phyloP scores from a whole-genome alignment of 495 filamentous ascomycete genomes.

The Diplogelasinospora grovesii region DNA sequence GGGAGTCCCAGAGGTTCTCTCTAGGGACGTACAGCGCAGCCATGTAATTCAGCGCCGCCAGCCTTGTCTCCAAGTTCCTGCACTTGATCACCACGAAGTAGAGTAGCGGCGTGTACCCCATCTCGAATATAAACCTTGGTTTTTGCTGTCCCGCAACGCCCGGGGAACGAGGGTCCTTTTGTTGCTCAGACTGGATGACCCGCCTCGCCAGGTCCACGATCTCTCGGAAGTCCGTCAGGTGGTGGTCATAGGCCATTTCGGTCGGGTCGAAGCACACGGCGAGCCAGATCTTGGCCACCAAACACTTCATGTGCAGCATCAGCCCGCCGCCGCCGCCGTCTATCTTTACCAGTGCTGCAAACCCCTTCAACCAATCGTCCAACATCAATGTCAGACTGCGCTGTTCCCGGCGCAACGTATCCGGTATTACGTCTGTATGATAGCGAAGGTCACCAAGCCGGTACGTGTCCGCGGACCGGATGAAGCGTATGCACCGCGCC shows the following conservation, averaged over 20 bases:
- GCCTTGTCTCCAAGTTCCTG: conserved; percentile 29
- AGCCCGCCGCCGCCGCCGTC: neutral
- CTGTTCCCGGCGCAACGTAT: neutral
- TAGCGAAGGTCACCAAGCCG: conserved; percentile 13
- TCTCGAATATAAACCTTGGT: conserved; percentile 38
- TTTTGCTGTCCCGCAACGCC: neutral
- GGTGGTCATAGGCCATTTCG: conserved; percentile 24
- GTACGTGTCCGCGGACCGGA: conserved; percentile 21
- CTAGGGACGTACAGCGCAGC: conserved; percentile 8
- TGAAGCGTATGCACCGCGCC: conserved; percentile 17
- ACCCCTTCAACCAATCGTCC: conserved; percentile 18
- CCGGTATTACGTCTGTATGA: conserved; percentile 5
- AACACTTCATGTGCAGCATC: conserved; percentile 17
- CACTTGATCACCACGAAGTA: conserved; percentile 42
- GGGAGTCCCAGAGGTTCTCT: conserved; percentile 27
- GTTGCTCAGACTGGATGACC: conserved; percentile 5
- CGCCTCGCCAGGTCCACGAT: conserved; percentile 13
- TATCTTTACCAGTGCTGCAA: conserved; percentile 12
- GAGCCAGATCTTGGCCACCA: conserved; percentile 17
- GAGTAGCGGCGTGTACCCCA: conserved; percentile 36
- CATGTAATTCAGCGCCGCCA: conserved; percentile 27
- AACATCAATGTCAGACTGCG: conserved; percentile 5
- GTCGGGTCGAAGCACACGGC: conserved; percentile 14
- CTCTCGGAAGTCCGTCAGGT: conserved; percentile 16
- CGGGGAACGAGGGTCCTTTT: neutral